Conservation (phyloP, 1,284 basidiomycete genomes). For the Erythrobasidium hasegawianum region DNA sequence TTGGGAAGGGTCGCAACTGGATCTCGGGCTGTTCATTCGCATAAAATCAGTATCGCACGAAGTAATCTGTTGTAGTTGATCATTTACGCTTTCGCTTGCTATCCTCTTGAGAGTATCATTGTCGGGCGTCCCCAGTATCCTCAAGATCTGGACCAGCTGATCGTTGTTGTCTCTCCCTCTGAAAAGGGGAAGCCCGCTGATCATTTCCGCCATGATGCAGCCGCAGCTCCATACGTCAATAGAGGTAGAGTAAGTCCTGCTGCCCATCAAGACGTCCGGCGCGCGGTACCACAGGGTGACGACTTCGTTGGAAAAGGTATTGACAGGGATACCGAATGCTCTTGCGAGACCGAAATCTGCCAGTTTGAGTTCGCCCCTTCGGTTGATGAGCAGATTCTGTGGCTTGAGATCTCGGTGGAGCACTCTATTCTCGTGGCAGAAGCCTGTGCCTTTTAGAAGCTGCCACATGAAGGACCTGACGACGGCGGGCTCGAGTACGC, state of each 20-base stretch:
- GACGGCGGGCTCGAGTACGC: constrained; percentile 86
- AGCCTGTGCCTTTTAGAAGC: constrained; percentile 93
- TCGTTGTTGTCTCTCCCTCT: constrained; percentile 96
- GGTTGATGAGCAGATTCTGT: constrained; percentile 94
- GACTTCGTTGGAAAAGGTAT: constrained; percentile 93
- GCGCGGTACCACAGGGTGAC: constrained; percentile 99
- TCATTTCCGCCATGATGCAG: constrained; percentile 96
- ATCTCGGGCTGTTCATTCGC: constrained; percentile 71
- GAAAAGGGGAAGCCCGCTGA: constrained; percentile 94
- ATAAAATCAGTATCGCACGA: neutral
- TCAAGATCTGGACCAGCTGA: constrained; percentile 94
- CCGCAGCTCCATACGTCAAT: constrained; percentile 99
- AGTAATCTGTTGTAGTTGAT: constrained; percentile 24
- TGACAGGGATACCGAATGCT: constrained; percentile 92
- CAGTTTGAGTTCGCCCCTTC: constrained; percentile 94
- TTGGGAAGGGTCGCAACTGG: constrained; percentile 77
- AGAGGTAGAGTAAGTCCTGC: constrained; percentile 94
- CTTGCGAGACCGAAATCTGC: constrained; percentile 75
- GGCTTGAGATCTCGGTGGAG: constrained; percentile 97
- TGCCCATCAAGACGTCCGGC: constrained; percentile 94
- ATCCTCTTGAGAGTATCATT: constrained; percentile 86
- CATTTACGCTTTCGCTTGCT: constrained; percentile 77
- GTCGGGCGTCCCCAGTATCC: constrained; percentile 92
- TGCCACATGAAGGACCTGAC: constrained; percentile 97
- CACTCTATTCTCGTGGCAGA: constrained; percentile 98